Percentiles rank a stretch among this genome's conserved stretches.
Conservation (phyloP, 2,329 filamentous ascomycete genomes). For the Trichoderma arundinaceum region DNA sequence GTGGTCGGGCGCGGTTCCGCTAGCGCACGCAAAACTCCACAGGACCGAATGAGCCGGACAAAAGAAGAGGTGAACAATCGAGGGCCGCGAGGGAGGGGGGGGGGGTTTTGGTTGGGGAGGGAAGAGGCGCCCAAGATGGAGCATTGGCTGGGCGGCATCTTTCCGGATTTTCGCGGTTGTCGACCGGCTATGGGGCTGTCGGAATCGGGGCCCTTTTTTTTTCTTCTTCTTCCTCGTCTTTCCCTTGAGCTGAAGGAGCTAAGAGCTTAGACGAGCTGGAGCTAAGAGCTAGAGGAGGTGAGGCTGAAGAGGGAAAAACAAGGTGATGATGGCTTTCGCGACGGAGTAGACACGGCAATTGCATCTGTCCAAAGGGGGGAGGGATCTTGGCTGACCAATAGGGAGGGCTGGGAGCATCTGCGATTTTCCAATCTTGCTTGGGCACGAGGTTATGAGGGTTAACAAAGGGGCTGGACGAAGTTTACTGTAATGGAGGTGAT, state of each 20-base stretch:
- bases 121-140: neutral
- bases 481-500: too few relatives aligned
- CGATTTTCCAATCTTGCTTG: too few relatives aligned
- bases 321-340: neutral
- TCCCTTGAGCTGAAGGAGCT: neutral
- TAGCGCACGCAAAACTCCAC: slow-evolving; percentile 5
- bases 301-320: slow-evolving; percentile 3
- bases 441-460: too few relatives aligned
- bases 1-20: slow-evolving; percentile 13
- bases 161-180: slow-evolving; percentile 12
- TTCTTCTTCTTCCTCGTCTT: neutral
- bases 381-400: neutral
- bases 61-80: neutral
- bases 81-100: neutral
- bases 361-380: neutral
- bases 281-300: neutral
- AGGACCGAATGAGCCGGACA: slow-evolving; percentile 23
- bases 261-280: neutral
- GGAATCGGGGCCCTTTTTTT: slow-evolving; percentile 4
- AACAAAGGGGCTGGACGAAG: too few relatives aligned
- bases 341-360: neutral
- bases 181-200: slow-evolving; percentile 10
- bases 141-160: neutral
- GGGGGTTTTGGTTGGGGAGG: neutral
- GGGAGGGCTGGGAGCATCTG: slow-evolving; percentile 1